Percentiles rank a stretch among this genome's conserved stretches.
These are phyloP conservation scores for Colletotrichum navitas DNA, from an alignment of 2,329 filamentous ascomycete species.

Conservation along the genomic window DNA sequence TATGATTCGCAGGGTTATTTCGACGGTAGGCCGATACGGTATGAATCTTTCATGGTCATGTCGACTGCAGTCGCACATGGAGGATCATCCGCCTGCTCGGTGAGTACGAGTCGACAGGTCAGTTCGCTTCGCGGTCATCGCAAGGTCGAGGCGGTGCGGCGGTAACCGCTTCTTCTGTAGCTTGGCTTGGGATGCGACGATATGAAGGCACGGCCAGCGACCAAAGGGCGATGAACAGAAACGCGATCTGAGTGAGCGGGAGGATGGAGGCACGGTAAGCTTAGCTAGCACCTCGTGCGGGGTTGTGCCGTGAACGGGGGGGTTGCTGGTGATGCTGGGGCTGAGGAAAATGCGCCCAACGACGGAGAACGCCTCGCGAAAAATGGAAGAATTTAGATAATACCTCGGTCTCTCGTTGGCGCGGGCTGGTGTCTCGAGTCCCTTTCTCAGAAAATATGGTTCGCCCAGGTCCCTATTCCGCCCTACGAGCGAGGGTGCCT, in stretches of 20 bases:
- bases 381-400: conserved; percentile 33
- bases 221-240: conserved; percentile 7
- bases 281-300: conserved; percentile 9
- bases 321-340: conserved; percentile 21
- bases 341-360: conserved; percentile 34
- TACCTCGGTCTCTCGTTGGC: conserved; percentile 6
- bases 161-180: conserved; percentile 4
- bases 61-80: conserved; percentile 17
- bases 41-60: background rate
- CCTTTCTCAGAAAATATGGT: conserved; percentile 7
- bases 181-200: conserved; percentile 3
- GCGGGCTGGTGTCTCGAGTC: conserved; percentile 13
- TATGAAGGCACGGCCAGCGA: background rate
- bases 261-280: background rate
- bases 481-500: conserved; percentile 35
- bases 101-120: conserved; percentile 24
- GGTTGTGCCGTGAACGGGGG: conserved; percentile 1
- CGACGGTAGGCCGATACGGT: background rate
- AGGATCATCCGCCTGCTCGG: conserved; percentile 25
- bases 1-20: conserved; percentile 8
- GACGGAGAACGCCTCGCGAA: conserved; percentile 33
- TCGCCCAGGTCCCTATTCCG: conserved; percentile 21
- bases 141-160: conserved; percentile 14
- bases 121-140: background rate
- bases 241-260: background rate